These are phyloP conservation scores for Saccharomycopsis oosterbeekiorum DNA, from an alignment of 805 yeast species.

Conservation along the genomic window DNA sequence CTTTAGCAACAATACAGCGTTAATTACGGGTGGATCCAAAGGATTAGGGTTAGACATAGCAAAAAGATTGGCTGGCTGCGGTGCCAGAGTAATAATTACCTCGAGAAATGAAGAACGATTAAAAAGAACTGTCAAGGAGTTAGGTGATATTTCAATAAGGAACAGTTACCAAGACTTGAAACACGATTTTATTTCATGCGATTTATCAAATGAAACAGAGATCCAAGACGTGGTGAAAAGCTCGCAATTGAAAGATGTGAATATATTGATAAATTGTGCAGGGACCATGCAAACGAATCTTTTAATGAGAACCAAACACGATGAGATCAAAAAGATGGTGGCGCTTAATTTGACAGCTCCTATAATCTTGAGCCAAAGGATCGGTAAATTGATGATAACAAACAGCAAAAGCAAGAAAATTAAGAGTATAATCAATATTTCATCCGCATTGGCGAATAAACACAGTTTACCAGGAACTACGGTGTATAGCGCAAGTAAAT, in stretches of 20 bases:
- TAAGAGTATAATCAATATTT: constrained; percentile 41
- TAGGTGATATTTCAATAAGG: background rate
- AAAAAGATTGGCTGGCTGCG: constrained; percentile 35
- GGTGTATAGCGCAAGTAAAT: constrained; percentile 62
- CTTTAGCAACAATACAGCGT: constrained; percentile 29
- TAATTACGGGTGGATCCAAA: constrained; percentile 60
- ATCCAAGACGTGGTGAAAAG: background rate
- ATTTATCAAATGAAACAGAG: constrained; percentile 23
- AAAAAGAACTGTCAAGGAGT: constrained; percentile 19
- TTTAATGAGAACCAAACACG: constrained; percentile 32
- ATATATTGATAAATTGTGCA: constrained; percentile 34
- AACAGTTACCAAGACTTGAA: constrained; percentile 14
- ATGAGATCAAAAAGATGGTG: constrained; percentile 37
- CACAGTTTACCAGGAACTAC: constrained; percentile 44
- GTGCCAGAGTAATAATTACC: constrained; percentile 42
- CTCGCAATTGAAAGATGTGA: constrained; percentile 17
- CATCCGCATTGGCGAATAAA: constrained; percentile 50
- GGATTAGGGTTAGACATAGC: constrained; percentile 61
- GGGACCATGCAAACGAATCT: constrained; percentile 53
- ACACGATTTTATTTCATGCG: constrained; percentile 29
- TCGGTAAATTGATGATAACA: constrained; percentile 42
- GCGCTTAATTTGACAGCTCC: constrained; percentile 52
- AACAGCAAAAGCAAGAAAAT: constrained; percentile 19
- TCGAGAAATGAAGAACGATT: constrained; percentile 38
- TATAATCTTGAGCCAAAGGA: constrained; percentile 44